Conservation (phyloP, 1,139 yeast species). For the Spathaspora jeffriesii region DNA sequence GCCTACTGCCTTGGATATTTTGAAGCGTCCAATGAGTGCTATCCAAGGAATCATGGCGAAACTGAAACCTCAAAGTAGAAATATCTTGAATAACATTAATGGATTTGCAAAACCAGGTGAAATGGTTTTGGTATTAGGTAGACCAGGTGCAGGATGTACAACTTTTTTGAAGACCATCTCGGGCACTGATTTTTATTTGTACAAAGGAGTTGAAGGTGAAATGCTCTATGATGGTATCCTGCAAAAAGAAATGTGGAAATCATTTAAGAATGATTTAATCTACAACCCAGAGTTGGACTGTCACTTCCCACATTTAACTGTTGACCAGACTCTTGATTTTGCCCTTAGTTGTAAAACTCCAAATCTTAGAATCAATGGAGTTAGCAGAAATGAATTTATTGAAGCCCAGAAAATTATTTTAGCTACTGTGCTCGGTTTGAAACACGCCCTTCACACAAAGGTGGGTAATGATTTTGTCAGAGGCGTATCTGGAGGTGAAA, state of each 20-base stretch:
- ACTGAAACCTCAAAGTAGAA: slow-evolving; percentile 29
- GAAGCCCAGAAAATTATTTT: too few relatives aligned
- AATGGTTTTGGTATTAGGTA: slow-evolving; percentile 34
- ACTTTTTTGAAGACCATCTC: slow-evolving; percentile 36
- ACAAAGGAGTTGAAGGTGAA: slow-evolving; percentile 22
- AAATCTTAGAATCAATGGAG: neutral
- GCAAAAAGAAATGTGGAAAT: slow-evolving; percentile 46
- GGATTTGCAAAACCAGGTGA: slow-evolving; percentile 36
- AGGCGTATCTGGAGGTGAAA: slow-evolving; percentile 47
- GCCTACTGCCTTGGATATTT: slow-evolving; percentile 49
- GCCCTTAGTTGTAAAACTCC: slow-evolving; percentile 42
- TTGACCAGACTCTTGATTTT: slow-evolving; percentile 50
- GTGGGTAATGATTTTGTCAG: slow-evolving; percentile 39
- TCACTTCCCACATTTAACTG: slow-evolving; percentile 54
- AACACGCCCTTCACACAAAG: too few relatives aligned
- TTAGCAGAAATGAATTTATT: too few relatives aligned
- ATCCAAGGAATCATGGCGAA: slow-evolving; percentile 11
- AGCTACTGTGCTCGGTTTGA: too few relatives aligned
- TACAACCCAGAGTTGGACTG: slow-evolving; percentile 54
- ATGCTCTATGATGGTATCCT: slow-evolving; percentile 52
- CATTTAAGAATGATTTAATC: slow-evolving; percentile 48
- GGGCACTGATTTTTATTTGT: slow-evolving; percentile 33
- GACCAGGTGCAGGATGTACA: slow-evolving; percentile 41
- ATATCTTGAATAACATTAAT: slow-evolving; percentile 35
- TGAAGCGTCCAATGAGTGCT: slow-evolving; percentile 35